Evolutionary conservation across 352 stramenopile species (phyloP), one percentile per base, ranked within the genome.

Genomic region (Halophytophthora batemanensis): DNA sequence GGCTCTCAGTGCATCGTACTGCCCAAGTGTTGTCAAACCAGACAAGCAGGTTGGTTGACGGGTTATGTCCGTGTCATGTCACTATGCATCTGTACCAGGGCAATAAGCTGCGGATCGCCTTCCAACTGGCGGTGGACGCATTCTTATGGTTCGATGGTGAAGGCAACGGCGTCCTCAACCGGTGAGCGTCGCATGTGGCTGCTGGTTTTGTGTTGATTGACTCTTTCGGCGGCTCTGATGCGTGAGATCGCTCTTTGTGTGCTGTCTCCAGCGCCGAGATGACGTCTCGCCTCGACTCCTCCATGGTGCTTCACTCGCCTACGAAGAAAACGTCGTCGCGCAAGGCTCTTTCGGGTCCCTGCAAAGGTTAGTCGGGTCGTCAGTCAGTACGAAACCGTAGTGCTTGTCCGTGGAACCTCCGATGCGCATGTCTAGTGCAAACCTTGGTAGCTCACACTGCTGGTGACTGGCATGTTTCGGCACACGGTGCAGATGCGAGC

Each of bases 121-220:
- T 93, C 53, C 77, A 94, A 40, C 64, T 95, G 28, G 78, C 81
- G 1, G 69, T 93, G 25, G 84, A 95, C 34, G 79, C 84, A 10
- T 96, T 92, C 53, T 50, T 95, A 34, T 90, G 80, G 75, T 95
- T 96, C 61, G 86, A 96, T 39, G 68, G 80, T 2, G 76, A 90
- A 35, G 82, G 84, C 13, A 76, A 78, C 40, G 86, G 86, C 0
- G 49, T 77, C 17, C 94, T 95, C 66, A 87, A 89, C 51, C 64
- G 72, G 79, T 86, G 54, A 5, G 63, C 36, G 2, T 6, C 37
- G 31, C 18, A 19, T 14, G 28, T 15, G 10, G 15, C 21, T 18
- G 13, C 18, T 17, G 13, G 7, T 15, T 31, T 36, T 4, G 25
- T 31, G 25, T 31, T 11, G 6, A 15, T 23, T 15, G n/a, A 15